These are phyloP conservation scores for Phytophthora pseudosyringae DNA, from an alignment of 352 stramenopile genomes.

Conservation along the genomic window DNA sequence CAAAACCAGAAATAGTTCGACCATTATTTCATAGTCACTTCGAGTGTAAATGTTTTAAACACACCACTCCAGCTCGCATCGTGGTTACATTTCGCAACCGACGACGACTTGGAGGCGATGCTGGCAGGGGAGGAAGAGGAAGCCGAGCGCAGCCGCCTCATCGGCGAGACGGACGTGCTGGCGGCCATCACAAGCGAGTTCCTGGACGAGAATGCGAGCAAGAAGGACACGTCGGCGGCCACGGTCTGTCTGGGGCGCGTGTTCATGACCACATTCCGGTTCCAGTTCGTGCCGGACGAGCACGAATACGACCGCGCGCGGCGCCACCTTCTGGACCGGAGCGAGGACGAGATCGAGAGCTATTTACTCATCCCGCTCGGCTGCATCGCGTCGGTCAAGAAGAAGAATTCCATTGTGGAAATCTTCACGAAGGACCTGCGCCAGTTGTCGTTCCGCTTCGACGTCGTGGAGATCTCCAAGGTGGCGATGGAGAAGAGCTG, in stretches of 20 bases:
- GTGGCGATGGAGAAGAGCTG: slow-evolving; percentile 22
- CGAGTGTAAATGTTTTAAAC: background rate
- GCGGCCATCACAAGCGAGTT: slow-evolving; percentile 79
- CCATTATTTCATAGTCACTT: slow-evolving; percentile 7
- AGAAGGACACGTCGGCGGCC: slow-evolving; percentile 64
- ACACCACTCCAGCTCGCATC: background rate
- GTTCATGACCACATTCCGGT: slow-evolving; percentile 88
- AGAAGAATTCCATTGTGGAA: slow-evolving; percentile 81
- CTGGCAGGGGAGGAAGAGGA: slow-evolving; percentile 29
- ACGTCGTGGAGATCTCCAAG: slow-evolving; percentile 72
- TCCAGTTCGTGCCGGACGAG: slow-evolving; percentile 79
- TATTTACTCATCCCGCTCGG: slow-evolving; percentile 82
- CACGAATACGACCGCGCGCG: slow-evolving; percentile 61
- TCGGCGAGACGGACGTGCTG: slow-evolving; percentile 81
- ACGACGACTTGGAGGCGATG: slow-evolving; percentile 27
- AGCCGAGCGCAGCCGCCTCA: slow-evolving; percentile 44
- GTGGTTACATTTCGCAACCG: slow-evolving; percentile 9
- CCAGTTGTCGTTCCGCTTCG: slow-evolving; percentile 79
- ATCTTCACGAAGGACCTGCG: slow-evolving; percentile 83
- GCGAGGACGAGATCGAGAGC: slow-evolving; percentile 69
- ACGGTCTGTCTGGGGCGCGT: slow-evolving; percentile 72
- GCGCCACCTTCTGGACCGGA: slow-evolving; percentile 60
- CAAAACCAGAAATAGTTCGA: slow-evolving; percentile 5
- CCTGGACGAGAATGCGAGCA: slow-evolving; percentile 62
- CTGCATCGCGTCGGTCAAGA: slow-evolving; percentile 78